Evolutionary conservation across 495 filamentous ascomycete genomes (phyloP), one percentile per base, ranked within the genome.

Genomic region (Neurospora cerealis): DNA sequence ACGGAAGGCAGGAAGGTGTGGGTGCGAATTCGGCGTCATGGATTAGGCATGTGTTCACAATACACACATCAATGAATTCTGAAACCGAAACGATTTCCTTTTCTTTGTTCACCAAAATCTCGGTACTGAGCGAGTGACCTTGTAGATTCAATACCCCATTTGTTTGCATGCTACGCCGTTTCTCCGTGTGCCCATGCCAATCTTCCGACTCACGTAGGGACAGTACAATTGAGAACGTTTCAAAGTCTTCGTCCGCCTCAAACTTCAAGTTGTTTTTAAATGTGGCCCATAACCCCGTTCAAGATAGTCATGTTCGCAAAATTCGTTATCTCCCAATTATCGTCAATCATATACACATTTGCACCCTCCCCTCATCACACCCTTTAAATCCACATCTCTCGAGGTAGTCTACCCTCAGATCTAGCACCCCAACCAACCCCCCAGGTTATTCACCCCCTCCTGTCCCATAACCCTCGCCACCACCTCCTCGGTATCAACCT

Each of bases 11-110:
- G n/a, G 72, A 66, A 66, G 54, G 28, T 66, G 69, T 75, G 79
- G 75, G 73, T 80, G 77, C 73, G 75, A 80, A 78, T 76, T 80
- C 73, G 80, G 80, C 80, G 80, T 81, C 80, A 80, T 77, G 80
- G 80, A 80, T 77, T 80, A 80, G 76, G 79, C 77, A 80, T 80
- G 78, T 80, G 79, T 72, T 66, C 28, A 34, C 54, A 62, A 66
- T 34, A 77, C 36, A 54, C 75, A 77, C 79, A 75, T 75, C 72
- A 81, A 81, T 81, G 79, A 80, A 81, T 77, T 79, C 78, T 79
- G 79, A 78, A 80, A 80, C 80, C 80, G 78, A 76, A 73, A 73
- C 48, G 15, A 66, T 66, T 66, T 66, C 5, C 54, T 66, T 66
- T 66, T 62, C 54, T 62, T 15, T 66, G 54, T 66, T 66, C 28